These are phyloP conservation scores for Boletus rubropictus DNA, from an alignment of 768 basidiomycete genomes.

Conservation along the genomic window DNA sequence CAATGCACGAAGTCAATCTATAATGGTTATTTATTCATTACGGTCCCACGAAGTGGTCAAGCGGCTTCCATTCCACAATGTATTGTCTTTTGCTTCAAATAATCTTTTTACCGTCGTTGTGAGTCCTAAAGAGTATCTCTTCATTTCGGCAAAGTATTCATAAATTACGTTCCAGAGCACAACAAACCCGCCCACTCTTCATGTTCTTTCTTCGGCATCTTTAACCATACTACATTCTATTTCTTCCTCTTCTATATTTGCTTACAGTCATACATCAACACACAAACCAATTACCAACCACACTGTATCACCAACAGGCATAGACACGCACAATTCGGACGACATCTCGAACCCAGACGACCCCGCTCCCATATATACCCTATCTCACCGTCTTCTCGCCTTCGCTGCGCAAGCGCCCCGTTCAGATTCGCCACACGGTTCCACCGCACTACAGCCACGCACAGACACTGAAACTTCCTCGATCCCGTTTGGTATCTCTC, in stretches of 20 bases:
- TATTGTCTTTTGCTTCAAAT: slow-evolving; percentile 42
- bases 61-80: slow-evolving; percentile 39
- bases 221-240: slow-evolving; percentile 49
- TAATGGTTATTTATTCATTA: slow-evolving; percentile 43
- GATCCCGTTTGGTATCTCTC: slow-evolving; percentile 32
- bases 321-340: slow-evolving; percentile 25
- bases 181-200: slow-evolving; percentile 47
- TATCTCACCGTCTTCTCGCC: slow-evolving; percentile 59
- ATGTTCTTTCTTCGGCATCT: slow-evolving; percentile 51
- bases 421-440: slow-evolving; percentile 17
- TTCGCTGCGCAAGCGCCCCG: slow-evolving; percentile 41
- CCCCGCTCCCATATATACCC: slow-evolving; percentile 51
- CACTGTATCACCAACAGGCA: slow-evolving; percentile 36
- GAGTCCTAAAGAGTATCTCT: slow-evolving; percentile 23
- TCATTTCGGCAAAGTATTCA: neutral
- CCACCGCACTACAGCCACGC: slow-evolving; percentile 15
- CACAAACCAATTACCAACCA: slow-evolving; percentile 33
- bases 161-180: slow-evolving; percentile 42
- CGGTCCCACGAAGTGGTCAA: slow-evolving; percentile 46
- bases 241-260: slow-evolving; percentile 39
- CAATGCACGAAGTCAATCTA: slow-evolving; percentile 18
- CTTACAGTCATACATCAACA: slow-evolving; percentile 36
- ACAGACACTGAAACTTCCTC: slow-evolving; percentile 24
- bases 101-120: slow-evolving; percentile 53
- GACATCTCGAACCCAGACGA: slow-evolving; percentile 13